phyloP scores from a whole-genome alignment of 2,329 filamentous ascomycete genomes.

The Diaporthe sp. region DNA sequence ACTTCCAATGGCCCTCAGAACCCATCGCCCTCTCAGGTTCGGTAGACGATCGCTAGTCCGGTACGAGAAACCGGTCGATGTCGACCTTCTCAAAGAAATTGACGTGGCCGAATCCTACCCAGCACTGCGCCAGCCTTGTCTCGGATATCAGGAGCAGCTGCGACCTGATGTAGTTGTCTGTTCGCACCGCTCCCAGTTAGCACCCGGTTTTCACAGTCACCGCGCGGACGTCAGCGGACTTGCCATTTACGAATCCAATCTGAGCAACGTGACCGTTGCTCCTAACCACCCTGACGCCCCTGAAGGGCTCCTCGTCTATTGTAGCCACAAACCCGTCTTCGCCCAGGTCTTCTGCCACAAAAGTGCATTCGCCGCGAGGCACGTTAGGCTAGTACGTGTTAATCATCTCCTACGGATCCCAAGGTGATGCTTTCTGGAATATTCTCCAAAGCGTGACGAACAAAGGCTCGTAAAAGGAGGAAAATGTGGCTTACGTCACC shows the following conservation, averaged over 20 bases:
- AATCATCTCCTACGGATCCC: not conserved
- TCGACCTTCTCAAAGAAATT: constrained; percentile 71
- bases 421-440: not conserved
- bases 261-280: constrained; percentile 83
- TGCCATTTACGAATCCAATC: constrained; percentile 77
- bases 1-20: not conserved
- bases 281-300: constrained; percentile 78
- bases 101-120: constrained; percentile 73
- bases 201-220: not conserved
- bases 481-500: constrained; percentile 67
- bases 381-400: constrained; percentile 65
- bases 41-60: not conserved
- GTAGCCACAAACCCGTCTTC: constrained; percentile 71
- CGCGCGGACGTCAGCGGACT: constrained; percentile 45
- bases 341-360: constrained; percentile 82
- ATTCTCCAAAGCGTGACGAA: not conserved
- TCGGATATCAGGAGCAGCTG: constrained; percentile 83
- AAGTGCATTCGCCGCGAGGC: constrained; percentile 86
- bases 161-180: constrained; percentile 79
- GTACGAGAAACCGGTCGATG: constrained; percentile 59
- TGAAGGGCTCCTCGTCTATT: constrained; percentile 75
- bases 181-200: not conserved
- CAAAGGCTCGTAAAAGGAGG: not conserved
- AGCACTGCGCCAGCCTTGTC: constrained; percentile 84
- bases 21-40: not conserved